Percentiles rank a stretch among this genome's conserved stretches.
Evolutionary conservation across 352 stramenopile genomes (phyloP).

Genomic region (Phytophthora lateralis): DNA sequence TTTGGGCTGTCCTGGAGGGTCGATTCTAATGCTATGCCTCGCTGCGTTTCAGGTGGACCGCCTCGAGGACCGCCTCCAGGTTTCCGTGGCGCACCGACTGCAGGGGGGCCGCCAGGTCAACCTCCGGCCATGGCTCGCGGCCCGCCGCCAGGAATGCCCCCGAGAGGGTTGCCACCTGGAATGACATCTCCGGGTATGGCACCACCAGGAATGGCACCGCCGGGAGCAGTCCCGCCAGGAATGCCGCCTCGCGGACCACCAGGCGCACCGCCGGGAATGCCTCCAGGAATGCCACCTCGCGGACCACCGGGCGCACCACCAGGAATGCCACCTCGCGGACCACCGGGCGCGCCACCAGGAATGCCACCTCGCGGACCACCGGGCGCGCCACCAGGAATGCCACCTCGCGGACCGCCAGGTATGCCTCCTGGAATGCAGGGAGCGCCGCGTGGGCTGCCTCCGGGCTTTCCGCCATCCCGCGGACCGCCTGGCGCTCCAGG

Average conservation of each 20-base stretch:
- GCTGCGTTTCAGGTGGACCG: constrained; percentile 25
- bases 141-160: constrained; percentile 30
- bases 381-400: constrained; percentile 26
- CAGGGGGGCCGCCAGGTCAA: constrained; percentile 9
- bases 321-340: constrained; percentile 23
- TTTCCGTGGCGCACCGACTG: constrained; percentile 9
- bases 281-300: constrained; percentile 21
- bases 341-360: constrained; percentile 29
- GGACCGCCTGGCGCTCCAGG: constrained; percentile 16
- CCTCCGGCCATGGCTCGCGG: constrained; percentile 25
- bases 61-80: constrained; percentile 15
- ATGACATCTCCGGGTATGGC: constrained; percentile 20
- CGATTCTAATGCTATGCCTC: not conserved
- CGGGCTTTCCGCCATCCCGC: constrained; percentile 22
- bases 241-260: constrained; percentile 17
- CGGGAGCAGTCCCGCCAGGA: constrained; percentile 26
- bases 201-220: constrained; percentile 11
- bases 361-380: constrained; percentile 22
- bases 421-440: constrained; percentile 25
- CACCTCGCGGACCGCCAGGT: constrained; percentile 29
- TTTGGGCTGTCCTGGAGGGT: not conserved
- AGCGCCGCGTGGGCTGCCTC: constrained; percentile 16
- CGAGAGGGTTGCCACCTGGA: constrained; percentile 18
- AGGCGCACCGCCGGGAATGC: constrained; percentile 6
- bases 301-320: constrained; percentile 25